A percentile compares a stretch with the other conserved stretches of the same genome.
These are phyloP conservation scores for Rickenella mellea DNA, from an alignment of 768 basidiomycete species.

Conservation along the genomic window DNA sequence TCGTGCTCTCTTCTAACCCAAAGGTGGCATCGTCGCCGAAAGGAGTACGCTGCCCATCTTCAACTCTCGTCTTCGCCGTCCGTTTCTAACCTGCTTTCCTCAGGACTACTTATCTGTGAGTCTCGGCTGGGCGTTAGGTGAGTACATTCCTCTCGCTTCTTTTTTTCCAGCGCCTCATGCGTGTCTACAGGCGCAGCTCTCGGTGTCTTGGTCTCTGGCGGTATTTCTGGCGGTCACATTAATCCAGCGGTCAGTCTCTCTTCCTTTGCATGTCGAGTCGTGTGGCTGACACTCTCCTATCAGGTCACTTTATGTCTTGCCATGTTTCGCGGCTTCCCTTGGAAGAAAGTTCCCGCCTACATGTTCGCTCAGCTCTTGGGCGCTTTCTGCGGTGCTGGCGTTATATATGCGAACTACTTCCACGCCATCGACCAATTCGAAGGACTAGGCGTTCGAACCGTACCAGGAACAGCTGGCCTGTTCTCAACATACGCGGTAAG, in stretches of 20 bases:
- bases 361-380: slow-evolving; percentile 57
- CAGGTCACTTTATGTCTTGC: slow-evolving; percentile 66
- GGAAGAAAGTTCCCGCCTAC: slow-evolving; percentile 70
- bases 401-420: slow-evolving; percentile 56
- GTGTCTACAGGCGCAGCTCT: slow-evolving; percentile 36
- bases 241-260: slow-evolving; percentile 20
- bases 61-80: neutral
- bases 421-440: slow-evolving; percentile 60
- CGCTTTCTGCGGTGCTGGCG: slow-evolving; percentile 43
- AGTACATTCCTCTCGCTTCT: slow-evolving; percentile 1
- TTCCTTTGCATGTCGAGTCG: neutral
- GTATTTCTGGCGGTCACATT: slow-evolving; percentile 62
- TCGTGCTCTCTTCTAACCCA: slow-evolving; percentile 10
- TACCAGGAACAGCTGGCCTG: slow-evolving; percentile 43
- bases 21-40: slow-evolving; percentile 13
- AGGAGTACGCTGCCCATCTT: slow-evolving; percentile 8
- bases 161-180: neutral
- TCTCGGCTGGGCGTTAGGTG: slow-evolving; percentile 15
- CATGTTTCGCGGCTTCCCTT: slow-evolving; percentile 64
- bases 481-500: slow-evolving; percentile 56
- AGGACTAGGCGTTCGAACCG: slow-evolving; percentile 49
- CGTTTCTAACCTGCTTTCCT: neutral
- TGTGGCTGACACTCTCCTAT: neutral
- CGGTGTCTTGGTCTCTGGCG: slow-evolving; percentile 59
- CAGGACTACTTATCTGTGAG: slow-evolving; percentile 8